Conservation (phyloP, 306 rosid genomes). For the Lagenaria siceraria region DNA sequence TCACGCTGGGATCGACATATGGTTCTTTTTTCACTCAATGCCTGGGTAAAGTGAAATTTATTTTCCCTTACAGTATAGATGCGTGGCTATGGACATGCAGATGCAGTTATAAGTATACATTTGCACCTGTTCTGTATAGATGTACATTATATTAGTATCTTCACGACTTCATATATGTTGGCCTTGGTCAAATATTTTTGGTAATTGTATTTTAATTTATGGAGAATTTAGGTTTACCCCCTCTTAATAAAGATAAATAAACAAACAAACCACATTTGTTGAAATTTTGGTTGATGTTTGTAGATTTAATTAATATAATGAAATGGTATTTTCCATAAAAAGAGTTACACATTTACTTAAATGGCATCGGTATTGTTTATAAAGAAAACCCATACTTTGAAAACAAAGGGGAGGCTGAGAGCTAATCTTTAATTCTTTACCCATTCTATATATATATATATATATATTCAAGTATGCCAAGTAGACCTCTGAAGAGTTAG, state of each 20-base stretch:
- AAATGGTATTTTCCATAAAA: not conserved
- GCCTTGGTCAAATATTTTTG: not conserved
- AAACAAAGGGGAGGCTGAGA: not conserved
- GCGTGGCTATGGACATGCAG: too few species aligned
- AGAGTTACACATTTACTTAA: not conserved
- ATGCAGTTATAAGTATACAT: too few species aligned
- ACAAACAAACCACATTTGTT: not conserved
- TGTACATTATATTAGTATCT: too few species aligned
- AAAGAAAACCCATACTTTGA: not conserved
- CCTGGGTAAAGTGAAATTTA: conserved; percentile 37
- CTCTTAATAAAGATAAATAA: not conserved
- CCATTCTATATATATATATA: not conserved
- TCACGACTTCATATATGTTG: not conserved
- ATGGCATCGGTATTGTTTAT: not conserved
- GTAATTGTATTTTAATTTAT: not conserved
- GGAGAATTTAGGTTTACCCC: too few species aligned
- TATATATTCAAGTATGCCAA: not conserved
- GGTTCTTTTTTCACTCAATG: conserved; percentile 67
- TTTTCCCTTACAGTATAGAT: not conserved
- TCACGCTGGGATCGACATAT: conserved; percentile 74
- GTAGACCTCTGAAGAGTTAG: not conserved
- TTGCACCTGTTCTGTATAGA: too few species aligned
- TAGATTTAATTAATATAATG: not conserved
- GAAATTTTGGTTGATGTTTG: not conserved
- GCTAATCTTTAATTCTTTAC: not conserved